Evolutionary conservation across 805 yeast genomes (phyloP), one percentile per base, ranked within the genome.

Genomic region (Sugiyamaella smithiae): DNA sequence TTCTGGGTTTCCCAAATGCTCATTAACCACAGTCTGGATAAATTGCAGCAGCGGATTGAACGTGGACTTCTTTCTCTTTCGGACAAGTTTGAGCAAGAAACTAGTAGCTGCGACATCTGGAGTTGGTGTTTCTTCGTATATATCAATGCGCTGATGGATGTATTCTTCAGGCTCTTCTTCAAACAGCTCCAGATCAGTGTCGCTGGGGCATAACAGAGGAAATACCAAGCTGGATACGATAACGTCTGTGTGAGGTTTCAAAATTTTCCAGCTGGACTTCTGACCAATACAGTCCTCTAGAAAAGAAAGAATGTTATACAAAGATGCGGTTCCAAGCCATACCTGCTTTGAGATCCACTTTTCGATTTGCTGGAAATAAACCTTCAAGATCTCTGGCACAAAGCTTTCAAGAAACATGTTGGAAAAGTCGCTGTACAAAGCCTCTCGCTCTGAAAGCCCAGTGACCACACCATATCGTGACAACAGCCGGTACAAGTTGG

Each of bases 141-240:
- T 68, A 63, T 83, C 88, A 58, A 88, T 74, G 46, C 77, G 77
- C 45, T 82, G 72, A 64, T 88, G 86, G 48, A 91, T 81, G 64
- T 88, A 93, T 63, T 89, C 97, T 48, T 80, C 84, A 2, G 97
- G 97, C 58, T 90, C 97, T 53, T 77, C 81, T 53, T 88, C 95
- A 68, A 86, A 90, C 3, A 78, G 67, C 56, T 86, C 95, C 48
- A 88, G 69, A 16, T 81, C 79, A 5, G 76, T 81, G 46, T 81
- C 82, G 5, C 77, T 73, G 1, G 93, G 85, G 55, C 89, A 79
- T 49, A 91, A 67, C 49, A 85, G 68, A 1, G 96, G 96, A 66
- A 77, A 84, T 7, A 91, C 74, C 48, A 91, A 80, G 57, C 84
- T 88, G 9, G 81, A 69, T 29, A 91, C 70, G 22, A 91, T 68